A percentile compares a stretch with the other conserved stretches of the same genome.
phyloP scores from a whole-genome alignment of 2,329 filamentous ascomycete species.

The Botrytis tulipae region DNA sequence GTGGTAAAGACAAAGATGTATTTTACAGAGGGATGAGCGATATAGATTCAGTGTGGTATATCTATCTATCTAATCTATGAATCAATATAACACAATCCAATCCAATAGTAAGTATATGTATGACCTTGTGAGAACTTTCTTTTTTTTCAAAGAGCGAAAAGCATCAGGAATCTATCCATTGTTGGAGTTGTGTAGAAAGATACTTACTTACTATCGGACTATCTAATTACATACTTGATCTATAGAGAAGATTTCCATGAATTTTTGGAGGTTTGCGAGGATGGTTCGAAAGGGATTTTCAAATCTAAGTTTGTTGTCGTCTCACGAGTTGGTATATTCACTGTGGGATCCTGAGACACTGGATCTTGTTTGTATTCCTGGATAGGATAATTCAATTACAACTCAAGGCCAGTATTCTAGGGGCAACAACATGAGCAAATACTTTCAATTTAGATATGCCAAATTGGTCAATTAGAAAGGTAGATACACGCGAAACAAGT shows the following conservation, averaged over 20 bases:
- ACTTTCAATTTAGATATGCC: not conserved
- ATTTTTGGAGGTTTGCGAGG: not conserved
- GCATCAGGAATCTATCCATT: not conserved
- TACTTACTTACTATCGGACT: not conserved
- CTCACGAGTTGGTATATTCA: not conserved
- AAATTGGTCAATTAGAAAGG: not conserved
- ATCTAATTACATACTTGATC: not conserved
- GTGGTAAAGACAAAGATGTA: no score
- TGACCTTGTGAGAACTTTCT: not conserved
- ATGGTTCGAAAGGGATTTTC: fast-evolving
- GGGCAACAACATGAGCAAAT: not conserved
- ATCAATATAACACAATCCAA: no score
- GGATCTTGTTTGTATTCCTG: not conserved
- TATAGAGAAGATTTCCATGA: not conserved
- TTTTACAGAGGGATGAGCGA: no score
- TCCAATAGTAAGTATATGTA: fast-evolving
- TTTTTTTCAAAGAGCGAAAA: not conserved
- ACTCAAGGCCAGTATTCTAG: not conserved
- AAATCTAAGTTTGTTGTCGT: no score
- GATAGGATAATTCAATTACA: fast-evolving
- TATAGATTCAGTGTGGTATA: no score
- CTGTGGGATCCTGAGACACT: not conserved
- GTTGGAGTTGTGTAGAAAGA: not conserved
- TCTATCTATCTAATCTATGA: no score
- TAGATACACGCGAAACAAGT: not conserved